Evolutionary conservation across 23 red algal genomes (phyloP).

Genomic region (Chondrus crispus): DNA sequence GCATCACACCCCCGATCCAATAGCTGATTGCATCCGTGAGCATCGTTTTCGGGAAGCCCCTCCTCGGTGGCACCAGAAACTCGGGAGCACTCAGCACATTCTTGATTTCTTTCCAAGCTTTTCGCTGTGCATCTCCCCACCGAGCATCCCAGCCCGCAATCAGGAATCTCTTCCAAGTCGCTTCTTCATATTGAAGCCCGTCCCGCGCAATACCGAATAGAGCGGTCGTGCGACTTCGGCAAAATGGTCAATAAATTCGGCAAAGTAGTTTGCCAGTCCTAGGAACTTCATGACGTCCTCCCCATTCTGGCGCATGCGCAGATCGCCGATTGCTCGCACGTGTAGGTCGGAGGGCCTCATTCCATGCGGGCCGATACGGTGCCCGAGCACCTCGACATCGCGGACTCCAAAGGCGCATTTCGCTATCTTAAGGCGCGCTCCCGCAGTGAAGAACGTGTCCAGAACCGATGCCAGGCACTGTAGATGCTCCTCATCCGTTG

Average conservation of each 20-base stretch:
- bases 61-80: background rate
- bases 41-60: background rate
- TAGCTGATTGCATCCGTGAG: background rate
- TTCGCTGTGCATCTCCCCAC: background rate
- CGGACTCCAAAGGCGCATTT: constrained; percentile 27
- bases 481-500: background rate
- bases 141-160: background rate
- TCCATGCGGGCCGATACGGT: background rate
- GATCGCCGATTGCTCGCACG: background rate
- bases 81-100: background rate
- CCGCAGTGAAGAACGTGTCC: background rate
- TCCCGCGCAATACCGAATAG: background rate
- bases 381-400: background rate
- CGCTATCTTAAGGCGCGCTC: constrained; percentile 4
- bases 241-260: constrained; percentile 21
- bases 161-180: background rate
- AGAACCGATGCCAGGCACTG: background rate
- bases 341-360: background rate
- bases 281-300: background rate
- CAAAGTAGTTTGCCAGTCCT: background rate
- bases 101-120: background rate
- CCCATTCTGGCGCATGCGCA: background rate
- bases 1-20: background rate
- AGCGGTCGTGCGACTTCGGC: background rate
- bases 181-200: background rate